These are phyloP conservation scores for Psophocarpus tetragonolobus DNA, from an alignment of 306 rosid genomes.

Conservation along the genomic window DNA sequence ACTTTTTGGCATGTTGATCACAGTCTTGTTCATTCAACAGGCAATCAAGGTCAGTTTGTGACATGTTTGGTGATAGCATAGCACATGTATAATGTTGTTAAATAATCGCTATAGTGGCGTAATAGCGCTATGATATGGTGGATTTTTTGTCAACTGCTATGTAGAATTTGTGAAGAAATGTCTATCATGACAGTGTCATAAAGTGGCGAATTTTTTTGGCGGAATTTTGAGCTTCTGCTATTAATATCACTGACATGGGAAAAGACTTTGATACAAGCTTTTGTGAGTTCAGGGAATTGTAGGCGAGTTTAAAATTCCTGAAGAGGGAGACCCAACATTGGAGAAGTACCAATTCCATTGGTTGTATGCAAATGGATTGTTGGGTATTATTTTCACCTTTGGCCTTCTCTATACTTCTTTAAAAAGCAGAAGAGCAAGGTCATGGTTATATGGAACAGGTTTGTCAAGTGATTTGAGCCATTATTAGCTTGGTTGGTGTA, in stretches of 20 bases:
- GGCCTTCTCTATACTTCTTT: constrained; percentile 77
- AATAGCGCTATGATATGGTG: too few relatives aligned
- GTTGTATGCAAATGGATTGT: constrained; percentile 80
- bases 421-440: constrained; percentile 81
- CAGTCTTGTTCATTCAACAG: constrained; percentile 82
- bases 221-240: too few relatives aligned
- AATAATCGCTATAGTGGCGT: too few relatives aligned
- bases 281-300: constrained; percentile 59
- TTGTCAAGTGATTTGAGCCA: constrained; percentile 28
- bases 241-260: too few relatives aligned
- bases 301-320: constrained; percentile 65
- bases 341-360: constrained; percentile 55
- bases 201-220: too few relatives aligned
- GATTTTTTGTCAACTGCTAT: too few relatives aligned
- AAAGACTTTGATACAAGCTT: constrained; percentile 23
- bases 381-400: constrained; percentile 70
- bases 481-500: not conserved
- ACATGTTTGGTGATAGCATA: not conserved
- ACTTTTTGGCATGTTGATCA: constrained; percentile 83
- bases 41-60: constrained; percentile 71
- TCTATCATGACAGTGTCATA: too few relatives aligned
- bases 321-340: constrained; percentile 45
- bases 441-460: constrained; percentile 90
- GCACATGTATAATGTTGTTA: too few relatives aligned
- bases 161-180: too few relatives aligned